Evolutionary conservation across 2,329 filamentous ascomycete genomes (phyloP), one percentile per base, ranked within the genome.

Genomic region (Rutstroemia sp.): DNA sequence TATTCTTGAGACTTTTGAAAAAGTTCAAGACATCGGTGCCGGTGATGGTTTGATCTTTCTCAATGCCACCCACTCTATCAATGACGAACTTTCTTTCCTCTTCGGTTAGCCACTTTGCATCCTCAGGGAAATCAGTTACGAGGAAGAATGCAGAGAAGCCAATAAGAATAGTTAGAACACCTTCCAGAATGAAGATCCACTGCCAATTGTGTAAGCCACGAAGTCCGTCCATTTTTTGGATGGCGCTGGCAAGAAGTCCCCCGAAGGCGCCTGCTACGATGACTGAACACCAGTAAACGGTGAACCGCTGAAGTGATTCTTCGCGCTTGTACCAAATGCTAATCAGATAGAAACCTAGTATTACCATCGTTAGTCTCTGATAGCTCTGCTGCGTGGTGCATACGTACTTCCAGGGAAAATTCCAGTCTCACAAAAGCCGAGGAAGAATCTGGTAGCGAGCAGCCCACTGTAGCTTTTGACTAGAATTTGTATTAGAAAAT

Each of bases 241-340:
- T 94, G 0, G 86, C 90, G 2, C 83, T 86, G 1, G 90, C 90
- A 6, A 95, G 77, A 1, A 95, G 78, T 1, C 89, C 89, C 42
- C 88, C 89, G 65, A 95, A 95, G 0, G 89, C 87, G 38, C 87
- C 87, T 1, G 88, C 87, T 5, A 90, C 74, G 0, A 84, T 87
- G 0, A 87, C 90, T 27, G 81, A 89, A 66, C 82, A 85, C 76
- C 96, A 96, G 77, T 96, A 96, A 76, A 96, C 90, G n/a, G 85
- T 88, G 73, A 91, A 96, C 30, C 92, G 84, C 67, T 89, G 89
- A 72, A 96, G 91, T 4, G 91, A 89, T 72, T 96, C 92, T 48
- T 77, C 76, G 58, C 91, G 82, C 57, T 84, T 83, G 65, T 96
- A 96, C 90, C 88, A 94, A 83, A 91, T 92, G 58, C 87, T 83